phyloP scores from a whole-genome alignment of 192 early-diverging fungal genomes.

The Entophlyctis helioformis region DNA sequence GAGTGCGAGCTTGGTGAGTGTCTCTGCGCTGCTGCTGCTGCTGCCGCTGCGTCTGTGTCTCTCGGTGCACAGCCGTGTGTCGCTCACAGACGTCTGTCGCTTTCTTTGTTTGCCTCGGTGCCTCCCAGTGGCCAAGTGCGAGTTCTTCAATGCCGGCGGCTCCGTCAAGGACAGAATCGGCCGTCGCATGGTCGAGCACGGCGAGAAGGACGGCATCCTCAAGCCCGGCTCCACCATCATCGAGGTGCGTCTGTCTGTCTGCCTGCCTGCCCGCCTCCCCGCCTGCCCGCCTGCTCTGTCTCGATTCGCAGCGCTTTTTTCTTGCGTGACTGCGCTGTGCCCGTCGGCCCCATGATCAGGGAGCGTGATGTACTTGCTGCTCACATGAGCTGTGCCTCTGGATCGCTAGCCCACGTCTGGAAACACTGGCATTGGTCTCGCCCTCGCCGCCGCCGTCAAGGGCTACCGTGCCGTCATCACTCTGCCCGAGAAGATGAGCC shows the following conservation, averaged over 20 bases:
- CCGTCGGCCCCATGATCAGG: too few relatives aligned
- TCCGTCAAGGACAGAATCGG: slow-evolving; percentile 99
- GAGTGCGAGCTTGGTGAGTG: slow-evolving; percentile 82
- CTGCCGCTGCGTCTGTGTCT: background rate
- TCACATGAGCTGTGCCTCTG: too few relatives aligned
- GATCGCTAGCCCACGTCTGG: slow-evolving; percentile 95
- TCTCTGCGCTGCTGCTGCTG: background rate
- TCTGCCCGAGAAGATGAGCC: slow-evolving; percentile 98
- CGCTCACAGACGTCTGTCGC: background rate
- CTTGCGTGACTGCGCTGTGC: background rate
- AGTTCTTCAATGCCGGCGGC: slow-evolving; percentile 98
- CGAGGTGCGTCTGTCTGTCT: slow-evolving; percentile 47
- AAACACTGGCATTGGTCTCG: slow-evolving; percentile 98
- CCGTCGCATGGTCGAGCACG: slow-evolving; percentile 90
- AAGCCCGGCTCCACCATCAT: slow-evolving; percentile 92
- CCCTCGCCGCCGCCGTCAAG: slow-evolving; percentile 94
- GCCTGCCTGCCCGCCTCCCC: too few relatives aligned
- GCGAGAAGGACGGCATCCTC: slow-evolving; percentile 80
- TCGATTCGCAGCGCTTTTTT: background rate
- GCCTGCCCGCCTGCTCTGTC: background rate
- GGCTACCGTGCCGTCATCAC: slow-evolving; percentile 98
- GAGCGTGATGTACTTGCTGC: too few relatives aligned
- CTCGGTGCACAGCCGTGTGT: background rate
- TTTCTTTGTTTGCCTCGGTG: slow-evolving; percentile 7
- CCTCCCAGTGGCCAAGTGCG: slow-evolving; percentile 70